A percentile compares a stretch with the other conserved stretches of the same genome.
phyloP scores from a whole-genome alignment of 352 stramenopile genomes.

The Albugo candida region DNA sequence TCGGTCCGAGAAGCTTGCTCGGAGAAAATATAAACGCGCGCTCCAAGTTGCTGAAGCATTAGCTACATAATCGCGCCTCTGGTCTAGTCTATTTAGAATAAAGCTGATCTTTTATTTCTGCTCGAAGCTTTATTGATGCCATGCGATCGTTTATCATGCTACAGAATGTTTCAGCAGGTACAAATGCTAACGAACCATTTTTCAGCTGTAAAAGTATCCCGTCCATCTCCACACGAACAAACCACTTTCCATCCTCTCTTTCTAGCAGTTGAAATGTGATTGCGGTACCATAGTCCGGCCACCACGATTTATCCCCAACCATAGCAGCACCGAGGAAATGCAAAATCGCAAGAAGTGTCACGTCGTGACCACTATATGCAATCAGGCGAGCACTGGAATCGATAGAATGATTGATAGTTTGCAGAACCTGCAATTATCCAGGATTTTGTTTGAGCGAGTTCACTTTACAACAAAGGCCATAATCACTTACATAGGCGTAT shows the following conservation, averaged over 20 bases:
- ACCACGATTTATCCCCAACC: conserved; percentile 27
- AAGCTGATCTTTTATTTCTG: no score
- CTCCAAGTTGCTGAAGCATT: conserved; percentile 54
- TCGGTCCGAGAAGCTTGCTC: conserved; percentile 16
- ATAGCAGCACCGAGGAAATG: conserved; percentile 29
- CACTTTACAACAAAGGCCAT: no score
- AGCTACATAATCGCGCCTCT: conserved; percentile 11
- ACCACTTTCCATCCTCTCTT: conserved; percentile 27
- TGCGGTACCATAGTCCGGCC: conserved; percentile 50
- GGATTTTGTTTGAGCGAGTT: no score
- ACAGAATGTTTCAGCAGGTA: no score
- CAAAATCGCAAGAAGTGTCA: conserved; percentile 60
- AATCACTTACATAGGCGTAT: conserved; percentile 18
- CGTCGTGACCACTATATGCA: conserved; percentile 68
- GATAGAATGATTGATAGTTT: no score
- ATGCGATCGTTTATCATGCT: no score
- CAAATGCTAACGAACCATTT: background rate
- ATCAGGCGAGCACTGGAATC: conserved; percentile 12
- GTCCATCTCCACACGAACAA: conserved; percentile 35
- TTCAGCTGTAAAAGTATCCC: conserved; percentile 17
- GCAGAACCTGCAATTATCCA: no score
- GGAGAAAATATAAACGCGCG: conserved; percentile 60
- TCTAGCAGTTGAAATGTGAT: conserved; percentile 52
- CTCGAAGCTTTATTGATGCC: no score
- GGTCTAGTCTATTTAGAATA: no score